Percentiles rank a stretch among this genome's conserved stretches.
These are phyloP conservation scores for Xylaria intraflava DNA, from an alignment of 495 filamentous ascomycete genomes.

Conservation along the genomic window DNA sequence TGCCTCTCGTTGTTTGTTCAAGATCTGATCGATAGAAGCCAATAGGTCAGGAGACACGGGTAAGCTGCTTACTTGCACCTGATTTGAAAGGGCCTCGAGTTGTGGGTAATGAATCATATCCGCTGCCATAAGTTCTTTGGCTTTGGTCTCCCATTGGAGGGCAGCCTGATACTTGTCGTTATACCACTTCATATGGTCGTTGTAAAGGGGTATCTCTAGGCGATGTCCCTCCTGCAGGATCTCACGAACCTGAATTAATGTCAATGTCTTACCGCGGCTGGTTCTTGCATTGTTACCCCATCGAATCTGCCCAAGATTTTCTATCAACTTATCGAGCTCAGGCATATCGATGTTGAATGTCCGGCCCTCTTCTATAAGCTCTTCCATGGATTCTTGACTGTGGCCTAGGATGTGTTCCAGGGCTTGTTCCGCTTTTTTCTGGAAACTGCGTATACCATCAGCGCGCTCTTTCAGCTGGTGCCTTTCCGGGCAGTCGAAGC, in stretches of 20 bases:
- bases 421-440: constrained; percentile 63
- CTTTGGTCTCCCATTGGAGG: constrained; percentile 87
- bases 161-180: constrained; percentile 68
- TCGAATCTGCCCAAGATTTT: constrained; percentile 73
- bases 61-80: constrained; percentile 62
- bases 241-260: constrained; percentile 68
- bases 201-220: constrained; percentile 66
- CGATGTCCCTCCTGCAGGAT: constrained; percentile 69
- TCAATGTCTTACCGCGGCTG: constrained; percentile 54
- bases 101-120: constrained; percentile 90
- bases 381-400: constrained; percentile 69
- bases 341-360: constrained; percentile 92
- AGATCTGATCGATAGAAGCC: constrained; percentile 77
- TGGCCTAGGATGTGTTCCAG: constrained; percentile 53
- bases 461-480: constrained; percentile 77
- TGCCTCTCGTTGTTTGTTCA: constrained; percentile 93
- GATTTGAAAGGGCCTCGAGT: constrained; percentile 78
- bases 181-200: constrained; percentile 69
- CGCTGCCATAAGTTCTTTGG: constrained; percentile 83
- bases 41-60: constrained; percentile 80
- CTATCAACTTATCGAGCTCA: constrained; percentile 79
- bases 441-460: constrained; percentile 81
- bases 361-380: constrained; percentile 79
- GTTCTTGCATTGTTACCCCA: constrained; percentile 78
- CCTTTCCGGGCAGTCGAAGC: constrained; percentile 94